These are phyloP conservation scores for Clavariopsis aquatica DNA, from an alignment of 495 filamentous ascomycete species.

Conservation along the genomic window DNA sequence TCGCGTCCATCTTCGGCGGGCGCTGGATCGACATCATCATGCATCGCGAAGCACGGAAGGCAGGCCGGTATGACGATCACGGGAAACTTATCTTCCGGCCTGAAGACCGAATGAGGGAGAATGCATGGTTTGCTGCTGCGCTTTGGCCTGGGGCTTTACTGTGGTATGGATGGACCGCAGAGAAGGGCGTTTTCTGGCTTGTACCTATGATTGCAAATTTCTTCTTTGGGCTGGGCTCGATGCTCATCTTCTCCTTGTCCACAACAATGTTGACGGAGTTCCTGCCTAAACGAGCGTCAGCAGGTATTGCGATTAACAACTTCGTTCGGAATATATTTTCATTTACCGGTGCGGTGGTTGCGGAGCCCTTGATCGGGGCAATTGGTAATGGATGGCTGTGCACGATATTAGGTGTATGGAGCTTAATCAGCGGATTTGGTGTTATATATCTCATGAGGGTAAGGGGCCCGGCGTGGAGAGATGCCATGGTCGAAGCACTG, in stretches of 20 bases:
- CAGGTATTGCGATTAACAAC: conserved; percentile 82
- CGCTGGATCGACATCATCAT: conserved; percentile 90
- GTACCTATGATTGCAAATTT: conserved; percentile 77
- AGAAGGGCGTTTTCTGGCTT: conserved; percentile 61
- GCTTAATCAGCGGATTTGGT: conserved; percentile 49
- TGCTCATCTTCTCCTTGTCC: conserved; percentile 72
- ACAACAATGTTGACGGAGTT: conserved; percentile 65
- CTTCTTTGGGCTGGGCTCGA: conserved; percentile 82
- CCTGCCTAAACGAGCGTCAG: conserved; percentile 71
- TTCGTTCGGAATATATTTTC: conserved; percentile 83
- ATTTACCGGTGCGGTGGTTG: conserved; percentile 72
- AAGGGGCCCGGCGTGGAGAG: conserved; percentile 68
- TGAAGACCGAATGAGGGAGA: conserved; percentile 88
- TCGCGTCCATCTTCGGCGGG: conserved; percentile 73
- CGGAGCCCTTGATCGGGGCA: conserved; percentile 72
- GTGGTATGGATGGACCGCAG: conserved; percentile 67
- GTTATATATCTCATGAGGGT: conserved; percentile 68
- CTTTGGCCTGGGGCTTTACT: conserved; percentile 70
- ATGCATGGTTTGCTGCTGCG: conserved; percentile 78
- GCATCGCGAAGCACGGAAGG: conserved; percentile 73
- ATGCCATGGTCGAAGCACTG: conserved; percentile 60
- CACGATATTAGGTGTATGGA: conserved; percentile 71
- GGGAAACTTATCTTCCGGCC: conserved; percentile 72
- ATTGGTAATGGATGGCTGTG: conserved; percentile 91
- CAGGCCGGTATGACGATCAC: conserved; percentile 67